These are phyloP conservation scores for Fonsecaea pedrosoi DNA, from an alignment of 2,329 filamentous ascomycete genomes.

Conservation along the genomic window DNA sequence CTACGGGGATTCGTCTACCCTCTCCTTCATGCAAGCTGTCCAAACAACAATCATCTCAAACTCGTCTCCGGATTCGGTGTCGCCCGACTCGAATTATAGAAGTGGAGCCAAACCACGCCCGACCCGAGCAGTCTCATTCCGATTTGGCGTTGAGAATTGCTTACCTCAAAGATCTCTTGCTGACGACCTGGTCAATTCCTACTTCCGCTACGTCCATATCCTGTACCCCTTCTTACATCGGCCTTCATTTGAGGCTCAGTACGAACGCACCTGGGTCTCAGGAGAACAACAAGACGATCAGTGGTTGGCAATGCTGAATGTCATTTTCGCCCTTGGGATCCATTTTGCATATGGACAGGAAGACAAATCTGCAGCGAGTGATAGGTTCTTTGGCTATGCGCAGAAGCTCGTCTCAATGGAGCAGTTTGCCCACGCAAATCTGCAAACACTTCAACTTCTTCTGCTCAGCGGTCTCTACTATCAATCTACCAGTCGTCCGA, in stretches of 20 bases:
- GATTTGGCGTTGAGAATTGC: not conserved
- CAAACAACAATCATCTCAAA: slow-evolving; percentile 2
- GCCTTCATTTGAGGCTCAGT: not conserved
- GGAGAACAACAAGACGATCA: slow-evolving; percentile 2
- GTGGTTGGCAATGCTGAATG: slow-evolving; percentile 1
- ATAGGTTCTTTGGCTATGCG: not conserved
- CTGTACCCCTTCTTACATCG: not conserved
- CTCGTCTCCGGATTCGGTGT: not conserved
- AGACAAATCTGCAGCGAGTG: not conserved
- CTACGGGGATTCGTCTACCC: not conserved
- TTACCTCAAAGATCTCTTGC: not conserved
- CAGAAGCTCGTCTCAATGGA: slow-evolving; percentile 3
- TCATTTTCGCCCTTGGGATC: not conserved
- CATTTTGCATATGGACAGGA: slow-evolving; percentile 2
- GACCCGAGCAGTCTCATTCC: not conserved
- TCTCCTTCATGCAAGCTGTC: not conserved
- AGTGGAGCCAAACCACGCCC: not conserved
- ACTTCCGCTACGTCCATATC: slow-evolving; percentile 4
- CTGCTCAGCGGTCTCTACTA: slow-evolving; percentile 2
- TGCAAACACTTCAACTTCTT: not conserved
- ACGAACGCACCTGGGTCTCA: slow-evolving; percentile 1
- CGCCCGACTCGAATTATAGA: not conserved
- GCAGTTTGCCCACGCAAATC: slow-evolving; percentile 2
- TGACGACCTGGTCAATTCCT: not conserved
- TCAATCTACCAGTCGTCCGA: not conserved